phyloP scores from a whole-genome alignment of 2,329 filamentous ascomycete species.

The Sporothrix euskadiensis region DNA sequence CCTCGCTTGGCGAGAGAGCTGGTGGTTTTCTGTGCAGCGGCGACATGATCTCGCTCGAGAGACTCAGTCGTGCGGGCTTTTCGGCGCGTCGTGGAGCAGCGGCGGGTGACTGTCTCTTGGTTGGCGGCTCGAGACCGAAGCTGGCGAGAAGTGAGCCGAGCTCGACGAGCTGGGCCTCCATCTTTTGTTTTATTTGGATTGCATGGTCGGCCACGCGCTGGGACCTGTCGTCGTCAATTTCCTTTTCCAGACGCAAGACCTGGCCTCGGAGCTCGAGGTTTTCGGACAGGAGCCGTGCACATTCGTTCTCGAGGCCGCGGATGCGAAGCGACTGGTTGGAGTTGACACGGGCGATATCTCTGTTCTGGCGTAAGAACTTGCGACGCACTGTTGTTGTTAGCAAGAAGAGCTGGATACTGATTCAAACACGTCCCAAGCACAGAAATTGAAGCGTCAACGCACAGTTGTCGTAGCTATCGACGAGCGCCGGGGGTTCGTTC shows the following conservation, averaged over 20 bases:
- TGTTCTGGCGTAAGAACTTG: constrained; percentile 78
- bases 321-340: constrained; percentile 76
- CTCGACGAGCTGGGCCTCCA: constrained; percentile 72
- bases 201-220: constrained; percentile 66
- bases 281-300: constrained; percentile 72
- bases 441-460: constrained; percentile 45
- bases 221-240: constrained; percentile 62
- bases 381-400: constrained; percentile 62
- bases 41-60: constrained; percentile 21
- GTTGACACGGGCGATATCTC: constrained; percentile 78
- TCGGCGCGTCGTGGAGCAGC: constrained; percentile 44
- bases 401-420: not conserved
- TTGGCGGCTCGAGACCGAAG: constrained; percentile 62
- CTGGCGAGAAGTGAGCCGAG: constrained; percentile 66
- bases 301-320: constrained; percentile 73
- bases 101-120: constrained; percentile 50
- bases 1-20: constrained; percentile 57
- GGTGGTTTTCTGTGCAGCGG: constrained; percentile 53
- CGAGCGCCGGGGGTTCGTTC: constrained; percentile 70
- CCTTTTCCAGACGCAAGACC: constrained; percentile 67
- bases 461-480: constrained; percentile 72
- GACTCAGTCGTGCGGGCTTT: constrained; percentile 47
- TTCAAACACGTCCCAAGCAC: not conserved
- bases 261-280: constrained; percentile 73
- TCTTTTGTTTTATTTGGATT: constrained; percentile 65